Evolutionary conservation across 768 basidiomycete species (phyloP).

Genomic region (Mrakia hoshinonis): DNA sequence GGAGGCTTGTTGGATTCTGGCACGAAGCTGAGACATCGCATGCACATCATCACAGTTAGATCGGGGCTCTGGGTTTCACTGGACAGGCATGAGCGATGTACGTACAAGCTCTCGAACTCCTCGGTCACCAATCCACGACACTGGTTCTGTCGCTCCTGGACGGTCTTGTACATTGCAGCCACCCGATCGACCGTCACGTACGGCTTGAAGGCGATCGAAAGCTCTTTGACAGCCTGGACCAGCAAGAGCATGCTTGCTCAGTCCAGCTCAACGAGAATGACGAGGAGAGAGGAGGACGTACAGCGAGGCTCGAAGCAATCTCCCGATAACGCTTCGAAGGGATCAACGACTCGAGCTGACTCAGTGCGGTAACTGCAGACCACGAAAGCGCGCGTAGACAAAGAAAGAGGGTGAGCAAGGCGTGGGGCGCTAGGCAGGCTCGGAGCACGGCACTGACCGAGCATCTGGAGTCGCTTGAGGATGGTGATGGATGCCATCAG

Average conservation of each 20-base stretch:
- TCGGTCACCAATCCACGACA: slow-evolving; percentile 70
- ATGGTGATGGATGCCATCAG: slow-evolving; percentile 81
- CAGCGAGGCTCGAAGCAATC: slow-evolving; percentile 47
- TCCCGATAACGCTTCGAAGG: slow-evolving; percentile 72
- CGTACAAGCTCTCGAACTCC: slow-evolving; percentile 89
- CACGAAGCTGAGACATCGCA: slow-evolving; percentile 53
- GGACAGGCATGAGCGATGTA: slow-evolving; percentile 27
- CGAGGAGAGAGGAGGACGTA: background rate
- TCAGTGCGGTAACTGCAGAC: slow-evolving; percentile 63
- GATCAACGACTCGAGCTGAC: slow-evolving; percentile 68
- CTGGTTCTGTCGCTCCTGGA: slow-evolving; percentile 73
- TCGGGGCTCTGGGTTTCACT: background rate
- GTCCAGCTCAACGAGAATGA: background rate
- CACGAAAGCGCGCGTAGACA: no score
- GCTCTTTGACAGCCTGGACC: slow-evolving; percentile 72
- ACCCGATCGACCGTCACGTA: slow-evolving; percentile 70
- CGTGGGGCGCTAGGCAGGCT: slow-evolving; percentile 7
- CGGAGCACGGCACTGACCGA: slow-evolving; percentile 52
- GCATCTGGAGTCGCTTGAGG: slow-evolving; percentile 82
- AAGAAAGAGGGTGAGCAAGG: background rate
- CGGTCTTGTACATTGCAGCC: slow-evolving; percentile 64
- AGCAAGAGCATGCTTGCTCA: background rate
- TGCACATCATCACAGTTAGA: background rate
- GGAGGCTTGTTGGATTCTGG: slow-evolving; percentile 59
- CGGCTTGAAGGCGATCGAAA: slow-evolving; percentile 68